phyloP scores from a whole-genome alignment of 345 rosid species.

The Citrus reticulata region DNA sequence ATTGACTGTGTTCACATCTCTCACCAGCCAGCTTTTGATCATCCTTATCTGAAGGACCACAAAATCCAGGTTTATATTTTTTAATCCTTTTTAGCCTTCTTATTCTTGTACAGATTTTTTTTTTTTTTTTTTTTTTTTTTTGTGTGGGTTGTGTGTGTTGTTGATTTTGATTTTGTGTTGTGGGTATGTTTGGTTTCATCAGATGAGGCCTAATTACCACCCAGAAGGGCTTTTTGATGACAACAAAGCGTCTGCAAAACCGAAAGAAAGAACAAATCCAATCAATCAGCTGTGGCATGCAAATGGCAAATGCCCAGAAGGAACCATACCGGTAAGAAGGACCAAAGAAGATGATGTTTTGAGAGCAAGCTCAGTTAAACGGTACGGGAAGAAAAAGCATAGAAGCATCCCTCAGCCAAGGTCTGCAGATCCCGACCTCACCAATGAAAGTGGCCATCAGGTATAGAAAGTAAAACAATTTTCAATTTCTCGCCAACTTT shows the following conservation, averaged over 20 bases:
- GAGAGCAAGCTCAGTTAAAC: constrained; percentile 91
- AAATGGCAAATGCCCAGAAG: constrained; percentile 69
- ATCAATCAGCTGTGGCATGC: constrained; percentile 79
- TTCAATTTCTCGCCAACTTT: background rate
- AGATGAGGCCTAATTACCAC: constrained; percentile 87
- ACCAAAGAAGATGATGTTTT: constrained; percentile 82
- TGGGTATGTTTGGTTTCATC: constrained; percentile 11
- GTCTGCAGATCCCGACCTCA: constrained; percentile 86
- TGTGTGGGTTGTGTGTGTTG: background rate
- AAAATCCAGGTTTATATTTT: constrained; percentile 74
- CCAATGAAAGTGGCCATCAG: constrained; percentile 89
- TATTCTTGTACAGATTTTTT: background rate
- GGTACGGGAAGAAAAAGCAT: constrained; percentile 89
- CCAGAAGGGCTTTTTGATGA: constrained; percentile 87
- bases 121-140: background rate
- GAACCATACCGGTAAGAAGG: constrained; percentile 85
- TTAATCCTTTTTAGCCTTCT: background rate
- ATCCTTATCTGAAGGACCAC: constrained; percentile 92
- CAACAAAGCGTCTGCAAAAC: constrained; percentile 47
- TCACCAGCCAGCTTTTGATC: constrained; percentile 96
- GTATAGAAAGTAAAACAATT: constrained; percentile 25
- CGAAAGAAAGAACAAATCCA: constrained; percentile 50
- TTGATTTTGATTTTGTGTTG: background rate
- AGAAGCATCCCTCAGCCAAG: constrained; percentile 76
- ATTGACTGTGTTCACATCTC: constrained; percentile 87